phyloP scores from a whole-genome alignment of 345 rosid species.

The Laguncularia racemosa region DNA sequence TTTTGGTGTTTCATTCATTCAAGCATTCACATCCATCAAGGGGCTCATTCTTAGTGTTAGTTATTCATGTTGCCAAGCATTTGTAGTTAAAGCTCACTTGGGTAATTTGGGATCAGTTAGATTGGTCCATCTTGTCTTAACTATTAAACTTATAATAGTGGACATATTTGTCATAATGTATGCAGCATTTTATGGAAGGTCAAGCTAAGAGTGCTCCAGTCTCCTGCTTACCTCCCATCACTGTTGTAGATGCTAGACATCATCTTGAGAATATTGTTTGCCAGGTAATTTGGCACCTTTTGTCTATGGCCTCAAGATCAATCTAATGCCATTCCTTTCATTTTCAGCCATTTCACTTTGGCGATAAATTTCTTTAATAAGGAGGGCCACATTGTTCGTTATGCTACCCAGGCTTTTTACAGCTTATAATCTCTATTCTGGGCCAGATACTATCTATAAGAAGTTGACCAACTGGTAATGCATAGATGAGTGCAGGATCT shows the following conservation, averaged over 20 bases:
- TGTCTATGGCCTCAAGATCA: conserved; percentile 14
- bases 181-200: conserved; percentile 98
- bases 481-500: neutral
- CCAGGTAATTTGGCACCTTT: conserved; percentile 40
- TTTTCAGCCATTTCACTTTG: conserved; percentile 89
- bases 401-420: conserved; percentile 86
- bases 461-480: conserved; percentile 79
- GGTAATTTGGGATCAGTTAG: no score
- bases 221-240: conserved; percentile 79
- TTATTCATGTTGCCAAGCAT: neutral
- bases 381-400: conserved; percentile 89
- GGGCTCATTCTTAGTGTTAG: no score
- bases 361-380: conserved; percentile 93
- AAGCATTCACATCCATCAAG: neutral
- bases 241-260: conserved; percentile 59
- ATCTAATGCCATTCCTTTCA: conserved; percentile 23
- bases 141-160: neutral
- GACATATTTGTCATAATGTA: conserved; percentile 14
- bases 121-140: neutral
- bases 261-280: conserved; percentile 75
- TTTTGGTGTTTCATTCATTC: no score
- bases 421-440: conserved; percentile 87
- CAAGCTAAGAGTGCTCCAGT: conserved; percentile 93
- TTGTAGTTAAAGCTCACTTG: no score
- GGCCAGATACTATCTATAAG: conserved; percentile 68